These are phyloP conservation scores for Paraleonurus japonicus DNA, from an alignment of 257 asterid species.

Conservation along the genomic window DNA sequence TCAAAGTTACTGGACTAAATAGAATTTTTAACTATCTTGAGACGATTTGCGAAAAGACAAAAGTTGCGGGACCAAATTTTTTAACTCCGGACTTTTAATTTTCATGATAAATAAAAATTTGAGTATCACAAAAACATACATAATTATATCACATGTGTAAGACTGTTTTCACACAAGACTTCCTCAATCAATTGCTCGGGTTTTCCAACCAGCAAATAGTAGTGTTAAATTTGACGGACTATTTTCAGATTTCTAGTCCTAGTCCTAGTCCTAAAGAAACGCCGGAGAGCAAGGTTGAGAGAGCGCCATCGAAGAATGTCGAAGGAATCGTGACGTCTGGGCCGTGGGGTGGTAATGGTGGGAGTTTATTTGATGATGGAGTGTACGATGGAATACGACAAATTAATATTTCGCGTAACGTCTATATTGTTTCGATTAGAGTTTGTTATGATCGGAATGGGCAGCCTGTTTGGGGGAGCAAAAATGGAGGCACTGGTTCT, in stretches of 20 bases:
- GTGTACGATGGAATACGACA: slow-evolving; percentile 65
- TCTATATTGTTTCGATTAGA: slow-evolving; percentile 55
- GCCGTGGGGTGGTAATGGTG: slow-evolving; percentile 85
- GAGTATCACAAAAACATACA: no score
- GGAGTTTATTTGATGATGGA: slow-evolving; percentile 72
- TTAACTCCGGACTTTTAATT: no score
- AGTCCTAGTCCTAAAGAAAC: background rate
- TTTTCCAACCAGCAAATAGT: no score
- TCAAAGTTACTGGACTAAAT: no score
- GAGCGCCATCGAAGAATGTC: slow-evolving; percentile 35
- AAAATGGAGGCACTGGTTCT: slow-evolving; percentile 73
- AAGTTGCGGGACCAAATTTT: no score
- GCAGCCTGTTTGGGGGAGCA: slow-evolving; percentile 66
- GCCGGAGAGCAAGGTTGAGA: slow-evolving; percentile 34
- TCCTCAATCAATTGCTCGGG: no score
- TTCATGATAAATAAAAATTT: no score
- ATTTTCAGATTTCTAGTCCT: slow-evolving; percentile 31
- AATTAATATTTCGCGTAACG: slow-evolving; percentile 57
- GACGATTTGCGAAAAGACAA: no score
- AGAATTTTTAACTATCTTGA: no score
- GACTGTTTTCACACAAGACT: no score
- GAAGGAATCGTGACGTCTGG: slow-evolving; percentile 55
- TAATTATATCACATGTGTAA: no score
- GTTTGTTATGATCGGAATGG: slow-evolving; percentile 63
- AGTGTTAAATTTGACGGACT: no score